These are phyloP conservation scores for Nakazawaea anatomiae DNA, from an alignment of 805 yeast species.

Conservation along the genomic window DNA sequence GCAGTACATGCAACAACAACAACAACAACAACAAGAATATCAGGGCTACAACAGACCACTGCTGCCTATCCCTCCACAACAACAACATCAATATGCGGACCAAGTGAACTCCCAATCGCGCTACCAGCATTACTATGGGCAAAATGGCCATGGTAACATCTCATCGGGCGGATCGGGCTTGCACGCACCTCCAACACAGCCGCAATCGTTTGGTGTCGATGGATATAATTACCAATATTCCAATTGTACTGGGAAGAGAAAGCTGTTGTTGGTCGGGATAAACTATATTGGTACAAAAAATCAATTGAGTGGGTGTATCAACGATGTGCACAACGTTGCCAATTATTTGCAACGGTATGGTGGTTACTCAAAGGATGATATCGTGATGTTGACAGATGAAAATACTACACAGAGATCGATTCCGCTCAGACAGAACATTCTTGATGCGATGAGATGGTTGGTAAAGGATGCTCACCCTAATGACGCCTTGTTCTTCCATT, in stretches of 20 bases:
- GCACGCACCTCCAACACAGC: conserved; percentile 13
- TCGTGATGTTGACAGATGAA: conserved; percentile 50
- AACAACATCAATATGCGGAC: conserved; percentile 9
- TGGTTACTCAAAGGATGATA: conserved; percentile 44
- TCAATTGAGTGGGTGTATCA: conserved; percentile 64
- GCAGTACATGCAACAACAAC: conserved; percentile 12
- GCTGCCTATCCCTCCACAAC: conserved; percentile 10
- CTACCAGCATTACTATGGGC: conserved; percentile 10
- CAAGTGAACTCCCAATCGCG: conserved; percentile 12
- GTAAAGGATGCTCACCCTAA: conserved; percentile 65
- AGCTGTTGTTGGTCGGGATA: conserved; percentile 66
- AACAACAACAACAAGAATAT: conserved; percentile 38
- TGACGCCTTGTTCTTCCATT: conserved; percentile 69
- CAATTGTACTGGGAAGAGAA: conserved; percentile 58
- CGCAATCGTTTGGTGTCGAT: conserved; percentile 16
- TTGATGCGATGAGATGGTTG: conserved; percentile 71
- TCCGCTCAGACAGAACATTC: conserved; percentile 60
- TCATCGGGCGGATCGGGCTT: conserved; percentile 3
- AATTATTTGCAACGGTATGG: conserved; percentile 31
- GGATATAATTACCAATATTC: conserved; percentile 48
- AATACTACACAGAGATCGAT: conserved; percentile 35
- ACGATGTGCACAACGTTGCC: conserved; percentile 52
- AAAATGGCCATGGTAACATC: conserved; percentile 5
- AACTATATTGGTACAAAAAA: conserved; percentile 59
- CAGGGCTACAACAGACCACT: conserved; percentile 43